Base-by-base conservation (phyloP, 108 stramenopile species). In the Bacterosira constricta region DNA sequence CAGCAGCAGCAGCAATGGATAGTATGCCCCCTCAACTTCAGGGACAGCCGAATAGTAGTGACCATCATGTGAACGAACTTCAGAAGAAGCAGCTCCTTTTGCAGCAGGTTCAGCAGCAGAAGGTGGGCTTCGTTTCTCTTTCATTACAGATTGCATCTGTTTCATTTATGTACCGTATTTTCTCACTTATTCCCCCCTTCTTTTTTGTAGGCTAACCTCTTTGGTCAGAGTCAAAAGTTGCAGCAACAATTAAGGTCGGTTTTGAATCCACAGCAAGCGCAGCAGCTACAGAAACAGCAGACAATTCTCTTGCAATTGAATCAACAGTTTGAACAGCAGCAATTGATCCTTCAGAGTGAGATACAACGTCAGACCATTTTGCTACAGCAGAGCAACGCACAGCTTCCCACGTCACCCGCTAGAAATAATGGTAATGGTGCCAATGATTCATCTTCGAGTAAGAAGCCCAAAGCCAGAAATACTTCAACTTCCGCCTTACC, bases 261-360 rank as follows among this genome's bases (percentile, higher is more conserved):
- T 29, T 39, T 70, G 56, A 71, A 66, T 23, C 74, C 66, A 37
- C 71, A 71, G 18, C 82, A 85, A 63, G 72, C 66, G 11, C 73
- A 87, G 58, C 83, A 88, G 59, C 58, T 88, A 32, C 84, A 79
- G 13, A 81, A n/a, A n/a, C n/a, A 86, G 30, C 90, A 90, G 50
- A 73, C 81, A 20, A 45, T 45, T 6, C 71, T 88, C n/a, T 59
- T 88, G 9, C 71, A 78, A 38, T 79, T 88, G 26, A 81, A 82
- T 27, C 53, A 74, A 41, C 77, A 84, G 12, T 90, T 85, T 70
- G 76, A 86, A 37, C 83, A 86, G 59, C 85, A 90, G 47, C 81
- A 90, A 53, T 35, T 73, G 11, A 45, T 86, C 23, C 66, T 87
- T 23, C 81, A 87, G 23, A 66, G 80, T 38, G 83, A 87, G 70